Base-by-base conservation (phyloP, 2,329 filamentous ascomycete genomes). In the Paecilomyces dactylethromorphus region DNA sequence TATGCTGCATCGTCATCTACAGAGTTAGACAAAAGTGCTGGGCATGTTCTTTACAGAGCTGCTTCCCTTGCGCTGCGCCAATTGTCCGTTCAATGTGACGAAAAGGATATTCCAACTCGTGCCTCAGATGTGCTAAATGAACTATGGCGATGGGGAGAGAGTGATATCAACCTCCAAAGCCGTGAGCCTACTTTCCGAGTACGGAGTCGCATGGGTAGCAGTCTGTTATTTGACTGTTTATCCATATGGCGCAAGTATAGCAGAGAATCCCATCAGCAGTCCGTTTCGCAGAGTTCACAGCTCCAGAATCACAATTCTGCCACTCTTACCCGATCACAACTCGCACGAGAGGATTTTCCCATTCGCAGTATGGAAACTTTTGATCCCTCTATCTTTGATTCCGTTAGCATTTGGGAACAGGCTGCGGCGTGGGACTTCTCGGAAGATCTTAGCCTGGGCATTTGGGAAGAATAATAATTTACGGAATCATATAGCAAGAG, bases 51-150 rank as follows among this genome's bases (percentile, higher is more conserved):
- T 8, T 56, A 56, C 24, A 56, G 51, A 15, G 49, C 55, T 22
- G 55, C 39, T 31, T 51, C 35, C 15, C 29, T 56, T 51, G 55
- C 22, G 12, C 15, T 56, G 5, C 35, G 39, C 35, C 55, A 29
- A 10, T 56, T 39, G 24, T 26, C 39, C 11, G 29, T 56, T 21
- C 31, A 39, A 39, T 31, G 39, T 31, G 26, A 51, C 18, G 39
- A 51, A 15, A 56, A 32, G 26, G 55, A 56, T 29, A 50, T 56
- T n/a, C 39, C 55, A 22, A 51, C 39, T 22, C 55, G 55, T 31
- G 51, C 51, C 11, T 24, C 55, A 12, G 55, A 56, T 51, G 21
- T 56, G 29, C 45, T 56, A 18, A 56, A 52, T 26, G 26, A 29
- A 24, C 15, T 56, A 8, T 56, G 55, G 45, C 45, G 55, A 6